Percentiles rank a stretch among this genome's conserved stretches.
These are phyloP conservation scores for Populus davidiana DNA, from an alignment of 345 rosid genomes.

Conservation along the genomic window DNA sequence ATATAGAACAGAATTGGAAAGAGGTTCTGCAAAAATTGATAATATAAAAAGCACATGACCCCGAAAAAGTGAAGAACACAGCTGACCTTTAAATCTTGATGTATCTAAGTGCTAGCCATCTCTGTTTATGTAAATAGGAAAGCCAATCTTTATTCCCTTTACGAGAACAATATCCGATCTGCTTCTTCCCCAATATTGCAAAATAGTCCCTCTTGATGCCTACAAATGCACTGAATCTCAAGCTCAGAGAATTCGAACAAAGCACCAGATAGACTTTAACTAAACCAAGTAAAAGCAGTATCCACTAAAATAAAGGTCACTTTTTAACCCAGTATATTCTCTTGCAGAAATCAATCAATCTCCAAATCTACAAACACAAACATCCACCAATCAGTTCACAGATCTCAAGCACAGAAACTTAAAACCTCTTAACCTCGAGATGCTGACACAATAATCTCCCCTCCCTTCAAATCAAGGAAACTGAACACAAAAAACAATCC, in stretches of 20 bases:
- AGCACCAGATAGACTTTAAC: constrained; percentile 1
- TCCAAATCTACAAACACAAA: constrained; percentile 4
- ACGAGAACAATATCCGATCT: constrained; percentile 1
- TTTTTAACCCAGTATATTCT: constrained; percentile 13
- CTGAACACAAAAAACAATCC: neutral
- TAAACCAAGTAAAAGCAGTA: constrained; percentile 6
- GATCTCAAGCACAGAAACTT: neutral
- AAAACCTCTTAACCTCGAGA: constrained; percentile 2
- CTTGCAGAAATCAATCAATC: constrained; percentile 9
- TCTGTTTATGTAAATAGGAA: constrained; percentile 11
- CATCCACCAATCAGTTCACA: neutral
- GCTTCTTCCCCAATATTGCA: constrained; percentile 7
- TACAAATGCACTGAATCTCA: constrained; percentile 11
- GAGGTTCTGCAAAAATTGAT: neutral
- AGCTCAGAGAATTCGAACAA: neutral
- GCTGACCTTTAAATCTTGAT: constrained; percentile 27
- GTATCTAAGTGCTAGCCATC: constrained; percentile 10
- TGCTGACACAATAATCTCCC: neutral
- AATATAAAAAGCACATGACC: neutral
- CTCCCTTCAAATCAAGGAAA: neutral
- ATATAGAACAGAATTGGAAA: neutral
- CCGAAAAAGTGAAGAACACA: constrained; percentile 6
- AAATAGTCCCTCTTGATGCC: neutral
- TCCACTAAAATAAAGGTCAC: neutral
- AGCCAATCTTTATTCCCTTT: constrained; percentile 10